A percentile compares a stretch with the other conserved stretches of the same genome.
Conservation (phyloP, 2,329 filamentous ascomycete species). For the Tricladium varicosporioides region DNA sequence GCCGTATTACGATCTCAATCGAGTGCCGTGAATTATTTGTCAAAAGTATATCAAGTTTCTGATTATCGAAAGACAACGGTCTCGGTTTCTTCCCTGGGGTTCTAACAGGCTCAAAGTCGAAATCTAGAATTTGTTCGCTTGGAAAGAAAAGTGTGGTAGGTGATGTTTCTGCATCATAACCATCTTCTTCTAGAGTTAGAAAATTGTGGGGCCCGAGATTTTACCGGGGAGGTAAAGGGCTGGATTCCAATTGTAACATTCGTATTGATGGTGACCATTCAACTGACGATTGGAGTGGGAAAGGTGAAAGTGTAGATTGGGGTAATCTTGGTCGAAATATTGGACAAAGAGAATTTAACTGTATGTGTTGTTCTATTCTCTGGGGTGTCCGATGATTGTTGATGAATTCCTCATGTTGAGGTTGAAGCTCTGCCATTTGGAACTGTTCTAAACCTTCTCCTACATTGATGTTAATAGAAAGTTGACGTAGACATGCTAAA, state of each 20-base stretch:
- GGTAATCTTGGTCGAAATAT: not conserved
- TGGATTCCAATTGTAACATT: not conserved
- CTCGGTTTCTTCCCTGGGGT: not conserved
- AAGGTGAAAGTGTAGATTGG: not conserved
- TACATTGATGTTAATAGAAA: conserved; percentile 48
- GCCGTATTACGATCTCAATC: not conserved
- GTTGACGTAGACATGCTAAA: conserved; percentile 45
- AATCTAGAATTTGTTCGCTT: not conserved
- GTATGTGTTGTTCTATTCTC: not conserved
- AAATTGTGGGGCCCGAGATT: not conserved
- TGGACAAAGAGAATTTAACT: not conserved
- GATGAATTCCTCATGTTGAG: not conserved
- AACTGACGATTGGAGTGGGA: too few species aligned
- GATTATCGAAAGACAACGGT: conserved; percentile 1
- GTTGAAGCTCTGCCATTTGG: conserved; percentile 18
- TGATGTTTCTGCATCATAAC: not conserved
- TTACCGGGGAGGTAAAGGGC: not conserved
- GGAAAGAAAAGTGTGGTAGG: not conserved
- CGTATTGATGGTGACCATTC: too few species aligned
- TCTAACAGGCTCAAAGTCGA: not conserved
- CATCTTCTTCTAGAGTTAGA: not conserved
- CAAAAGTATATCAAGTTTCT: not conserved
- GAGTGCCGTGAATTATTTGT: not conserved
- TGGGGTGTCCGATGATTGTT: not conserved
- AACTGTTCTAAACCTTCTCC: conserved; percentile 40